Evolutionary conservation across 192 early-diverging fungal genomes (phyloP), one percentile per base, ranked within the genome.

Genomic region (Umbelopsis ramanniana): DNA sequence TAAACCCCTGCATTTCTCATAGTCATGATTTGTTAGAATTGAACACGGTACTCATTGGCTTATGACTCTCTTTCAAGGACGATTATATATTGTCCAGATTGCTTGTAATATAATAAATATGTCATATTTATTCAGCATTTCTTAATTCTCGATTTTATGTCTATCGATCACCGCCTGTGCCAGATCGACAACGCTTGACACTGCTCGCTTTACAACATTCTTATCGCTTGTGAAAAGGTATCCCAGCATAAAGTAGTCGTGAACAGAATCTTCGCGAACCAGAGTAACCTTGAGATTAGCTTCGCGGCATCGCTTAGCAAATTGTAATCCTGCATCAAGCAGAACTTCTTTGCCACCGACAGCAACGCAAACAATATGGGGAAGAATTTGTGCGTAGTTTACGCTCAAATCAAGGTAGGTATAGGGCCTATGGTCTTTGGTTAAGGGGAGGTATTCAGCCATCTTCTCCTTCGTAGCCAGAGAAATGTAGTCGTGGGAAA

Each of bases 271-370:
- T 33, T 72, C 71, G 8, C 52, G 52, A 37, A 72, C 24, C 15
- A 72, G 35, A 10, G 52, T 26, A 15, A 72, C 71, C 6, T 60
- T 19, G 37, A 72, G 52, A 21, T 55, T 55, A 9, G 60, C 54
- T 46, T 60, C 24, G 37, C 55, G 52, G n/a, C 52, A 38, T 40
- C 55, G 52, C 54, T 60, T 60, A 21, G 53, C 71, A 60, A 72
- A 72, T 45, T 45, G 7, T 17, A 55, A 4, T 37, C 54, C 71
- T n/a, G 37, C 54, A 50, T 72, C 71, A 23, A 33, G 15, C 54
- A 72, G 40, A 15, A 72, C 71, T 38, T 72, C 71, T 15, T 26
- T 53, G 4, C 71, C 71, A 17, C 71, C 71, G 38, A 72, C 38
- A 1, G 35, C 3, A n/a, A 72, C 33, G 3, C 57, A 12, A 2